Percentiles rank a stretch among this genome's conserved stretches.
These are phyloP conservation scores for Sugiyamaella sp. DNA, from an alignment of 1,139 yeast genomes.

Conservation along the genomic window DNA sequence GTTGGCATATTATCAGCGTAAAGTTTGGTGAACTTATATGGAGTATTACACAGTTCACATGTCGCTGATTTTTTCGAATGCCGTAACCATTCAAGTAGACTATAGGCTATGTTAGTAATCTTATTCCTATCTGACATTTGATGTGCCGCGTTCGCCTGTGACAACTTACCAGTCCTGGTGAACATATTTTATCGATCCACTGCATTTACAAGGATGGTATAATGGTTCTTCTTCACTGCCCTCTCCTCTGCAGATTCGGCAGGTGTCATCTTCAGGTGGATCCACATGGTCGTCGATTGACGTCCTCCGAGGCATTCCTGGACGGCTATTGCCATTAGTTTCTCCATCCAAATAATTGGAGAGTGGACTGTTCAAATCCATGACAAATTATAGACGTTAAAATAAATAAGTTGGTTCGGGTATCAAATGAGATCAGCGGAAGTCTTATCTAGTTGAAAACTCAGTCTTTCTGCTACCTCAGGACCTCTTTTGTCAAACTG, in stretches of 20 bases:
- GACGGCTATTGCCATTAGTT: background rate
- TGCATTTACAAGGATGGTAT: slow-evolving; percentile 89
- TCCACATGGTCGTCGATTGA: slow-evolving; percentile 10
- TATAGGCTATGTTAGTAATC: slow-evolving; percentile 18
- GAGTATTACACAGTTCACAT: slow-evolving; percentile 89
- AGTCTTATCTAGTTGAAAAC: too few relatives aligned
- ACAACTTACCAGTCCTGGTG: slow-evolving; percentile 83
- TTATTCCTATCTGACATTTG: too few relatives aligned
- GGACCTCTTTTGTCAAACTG: too few relatives aligned
- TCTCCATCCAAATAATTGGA: background rate
- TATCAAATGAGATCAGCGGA: too few relatives aligned
- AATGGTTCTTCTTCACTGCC: slow-evolving; percentile 79
- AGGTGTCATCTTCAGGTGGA: slow-evolving; percentile 49
- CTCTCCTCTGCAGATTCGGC: slow-evolving; percentile 95
- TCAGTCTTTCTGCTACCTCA: too few relatives aligned
- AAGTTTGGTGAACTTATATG: slow-evolving; percentile 69
- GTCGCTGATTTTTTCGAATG: slow-evolving; percentile 62
- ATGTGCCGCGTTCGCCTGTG: too few relatives aligned
- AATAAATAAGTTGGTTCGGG: too few relatives aligned
- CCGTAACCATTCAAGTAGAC: slow-evolving; percentile 80
- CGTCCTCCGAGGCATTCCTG: background rate
- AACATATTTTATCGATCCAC: slow-evolving; percentile 89
- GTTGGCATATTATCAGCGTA: slow-evolving; percentile 74
- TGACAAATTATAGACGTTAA: background rate
- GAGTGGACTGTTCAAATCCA: too few relatives aligned